Evolutionary conservation across 257 asterid genomes (phyloP), one percentile per base, ranked within the genome.

Genomic region (Ilex aquifolium): DNA sequence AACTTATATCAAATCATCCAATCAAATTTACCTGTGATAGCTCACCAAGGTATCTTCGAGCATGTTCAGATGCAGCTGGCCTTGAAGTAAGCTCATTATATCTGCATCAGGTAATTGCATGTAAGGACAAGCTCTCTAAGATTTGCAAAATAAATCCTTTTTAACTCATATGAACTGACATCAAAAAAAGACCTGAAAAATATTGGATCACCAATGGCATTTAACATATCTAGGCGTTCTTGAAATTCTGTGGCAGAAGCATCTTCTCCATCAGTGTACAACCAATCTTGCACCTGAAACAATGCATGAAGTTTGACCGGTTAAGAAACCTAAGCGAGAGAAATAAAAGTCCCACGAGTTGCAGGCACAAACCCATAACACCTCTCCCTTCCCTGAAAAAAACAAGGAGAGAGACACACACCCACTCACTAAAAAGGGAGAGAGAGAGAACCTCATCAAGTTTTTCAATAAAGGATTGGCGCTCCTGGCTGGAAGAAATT

Each of bases 231-330:
- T 69, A 90, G 75, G 57, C 79, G 94, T 74, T 85, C 80, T 79
- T 87, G 77, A 74, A 93, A 93, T 70, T 90, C 91, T 70, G 83
- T 52, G 57, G 95, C 96, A 75, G 95, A 82, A 70, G 97, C 99
- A 80, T 93, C 99, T 82, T 93, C 99, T 65, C 97, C 99, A 74
- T 93, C 99, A 74, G 92, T 87, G 72, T 93, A 93, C 80, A 93
- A 70, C 99, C 99, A 93, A 27, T 93, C 99, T 79, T 93, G 92
- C 60, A 80, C 97, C 99, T 93, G 81, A 73, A 74, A 65, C 53
- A 78, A 21, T 61, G 56, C 69, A 64, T 31, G 44, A 11, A 42
- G 59, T 56, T 49, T 2, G 17, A 53, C 14, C 59, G 56, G 55
- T 60, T 39, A 49, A 58, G 57, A 55, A 60, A 60, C 11, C 31